Conservation (phyloP, 176 grass and related monocot genomes). For the Thinopyrum elongatum region DNA sequence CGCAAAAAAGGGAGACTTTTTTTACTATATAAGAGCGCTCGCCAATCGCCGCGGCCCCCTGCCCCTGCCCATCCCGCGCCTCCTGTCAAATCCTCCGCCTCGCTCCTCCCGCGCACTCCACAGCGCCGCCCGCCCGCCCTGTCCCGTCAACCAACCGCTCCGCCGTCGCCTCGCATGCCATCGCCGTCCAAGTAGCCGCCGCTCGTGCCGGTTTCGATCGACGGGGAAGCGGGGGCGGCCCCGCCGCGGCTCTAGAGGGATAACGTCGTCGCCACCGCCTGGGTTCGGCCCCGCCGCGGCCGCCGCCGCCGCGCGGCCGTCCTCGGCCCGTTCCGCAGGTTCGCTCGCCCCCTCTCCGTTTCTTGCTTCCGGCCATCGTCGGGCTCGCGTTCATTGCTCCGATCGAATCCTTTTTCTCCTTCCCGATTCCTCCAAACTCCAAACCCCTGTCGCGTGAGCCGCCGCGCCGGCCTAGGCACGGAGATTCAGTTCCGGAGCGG, state of each 20-base stretch:
- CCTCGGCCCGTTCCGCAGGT: not conserved
- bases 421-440: not conserved
- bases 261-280: no score
- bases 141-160: not conserved
- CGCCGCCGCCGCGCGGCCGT: no score
- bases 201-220: not conserved
- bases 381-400: not conserved
- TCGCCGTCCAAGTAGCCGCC: not conserved
- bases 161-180: not conserved
- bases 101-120: no score
- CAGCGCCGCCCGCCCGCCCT: no score
- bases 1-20: no score
- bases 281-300: no score
- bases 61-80: no score
- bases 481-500: not conserved
- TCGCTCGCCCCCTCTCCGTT: not conserved
- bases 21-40: no score
- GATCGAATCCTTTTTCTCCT: not conserved
- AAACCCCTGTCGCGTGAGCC: not conserved
- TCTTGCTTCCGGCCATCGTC: not conserved
- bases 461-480: no score
- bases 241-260: no score
- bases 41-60: no score
- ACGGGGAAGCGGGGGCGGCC: not conserved
- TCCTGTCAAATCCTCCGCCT: no score